A percentile compares a stretch with the other conserved stretches of the same genome.
Conservation (phyloP, 176 grass and related monocot species). For the Cenchrus purpureus region DNA sequence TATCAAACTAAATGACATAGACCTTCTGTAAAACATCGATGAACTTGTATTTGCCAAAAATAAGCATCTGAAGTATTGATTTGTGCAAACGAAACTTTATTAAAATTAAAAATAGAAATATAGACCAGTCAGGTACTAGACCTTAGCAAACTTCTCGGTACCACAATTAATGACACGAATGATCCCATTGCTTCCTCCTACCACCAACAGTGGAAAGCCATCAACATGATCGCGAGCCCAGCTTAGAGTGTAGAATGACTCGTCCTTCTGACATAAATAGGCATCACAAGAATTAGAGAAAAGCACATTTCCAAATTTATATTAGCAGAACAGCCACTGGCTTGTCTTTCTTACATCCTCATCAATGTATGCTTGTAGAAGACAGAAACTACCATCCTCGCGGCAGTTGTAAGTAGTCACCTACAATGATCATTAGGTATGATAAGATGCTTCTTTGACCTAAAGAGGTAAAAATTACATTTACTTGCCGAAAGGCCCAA, state of each 20-base stretch:
- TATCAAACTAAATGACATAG: background rate
- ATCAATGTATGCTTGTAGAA: constrained; percentile 65
- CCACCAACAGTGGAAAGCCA: constrained; percentile 68
- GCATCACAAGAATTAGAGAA: constrained; percentile 30
- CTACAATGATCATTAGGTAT: constrained; percentile 43
- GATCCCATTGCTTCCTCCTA: constrained; percentile 67
- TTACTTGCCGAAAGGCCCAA: background rate
- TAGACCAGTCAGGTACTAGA: constrained; percentile 18
- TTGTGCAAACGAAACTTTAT: background rate
- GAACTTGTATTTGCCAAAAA: background rate
- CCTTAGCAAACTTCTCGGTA: constrained; percentile 82
- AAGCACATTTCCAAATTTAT: constrained; percentile 25
- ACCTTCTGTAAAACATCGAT: constrained; percentile 11
- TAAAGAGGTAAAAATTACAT: constrained; percentile 5
- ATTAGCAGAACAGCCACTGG: too few species aligned
- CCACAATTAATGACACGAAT: constrained; percentile 86
- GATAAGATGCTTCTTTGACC: background rate
- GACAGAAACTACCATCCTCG: constrained; percentile 68
- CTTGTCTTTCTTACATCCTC: too few species aligned
- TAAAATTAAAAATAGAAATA: background rate
- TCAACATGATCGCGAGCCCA: constrained; percentile 74
- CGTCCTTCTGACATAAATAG: constrained; percentile 61
- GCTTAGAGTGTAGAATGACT: constrained; percentile 93
- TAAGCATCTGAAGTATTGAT: background rate
- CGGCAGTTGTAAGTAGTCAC: constrained; percentile 83